phyloP scores from a whole-genome alignment of 2,329 filamentous ascomycete species.

The Dothideomycetes sp. region DNA sequence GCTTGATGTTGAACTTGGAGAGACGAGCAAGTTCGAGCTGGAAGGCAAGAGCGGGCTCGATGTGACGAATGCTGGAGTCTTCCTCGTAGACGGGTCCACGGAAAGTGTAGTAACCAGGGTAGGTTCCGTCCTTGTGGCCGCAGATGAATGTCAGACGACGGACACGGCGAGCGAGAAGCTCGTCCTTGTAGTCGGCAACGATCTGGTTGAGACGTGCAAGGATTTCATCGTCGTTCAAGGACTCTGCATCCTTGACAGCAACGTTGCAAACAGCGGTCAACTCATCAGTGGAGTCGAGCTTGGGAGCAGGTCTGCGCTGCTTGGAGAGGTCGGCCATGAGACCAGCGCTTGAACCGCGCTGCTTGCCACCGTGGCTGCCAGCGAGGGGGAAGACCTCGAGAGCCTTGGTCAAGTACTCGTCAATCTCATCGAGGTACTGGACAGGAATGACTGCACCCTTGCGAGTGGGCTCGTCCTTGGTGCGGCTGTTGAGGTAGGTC shows the following conservation, averaged over 20 bases:
- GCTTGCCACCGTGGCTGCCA: conserved; percentile 26
- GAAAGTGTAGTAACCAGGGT: conserved; percentile 98
- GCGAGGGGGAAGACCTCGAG: conserved; percentile 67
- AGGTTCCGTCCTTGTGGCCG: conserved; percentile 85
- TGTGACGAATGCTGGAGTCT: conserved; percentile 94
- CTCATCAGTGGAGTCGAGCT: conserved; percentile 60
- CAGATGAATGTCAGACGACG: conserved; percentile 94
- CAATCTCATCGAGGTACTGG: conserved; percentile 85
- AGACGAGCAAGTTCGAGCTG: conserved; percentile 92
- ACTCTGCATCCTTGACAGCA: conserved; percentile 81
- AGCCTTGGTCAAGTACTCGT: conserved; percentile 75
- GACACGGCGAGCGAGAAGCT: conserved; percentile 70
- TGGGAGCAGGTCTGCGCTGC: conserved; percentile 21
- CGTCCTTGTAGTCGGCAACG: conserved; percentile 71
- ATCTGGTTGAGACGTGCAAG: conserved; percentile 65
- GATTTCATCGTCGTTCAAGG: conserved; percentile 70
- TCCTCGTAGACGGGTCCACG: conserved; percentile 81
- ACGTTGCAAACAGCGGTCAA: conserved; percentile 88
- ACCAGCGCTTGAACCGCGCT: conserved; percentile 41
- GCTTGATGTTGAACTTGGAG: conserved; percentile 95
- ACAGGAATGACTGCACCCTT: conserved; percentile 94
- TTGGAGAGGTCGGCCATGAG: conserved; percentile 41
- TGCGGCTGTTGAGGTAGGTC: conserved; percentile 71
- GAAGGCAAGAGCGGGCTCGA: conserved; percentile 92
- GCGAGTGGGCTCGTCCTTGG: conserved; percentile 62